Conservation (phyloP, 2,329 filamentous ascomycete genomes). For the Pestalotiopsis sp. region DNA sequence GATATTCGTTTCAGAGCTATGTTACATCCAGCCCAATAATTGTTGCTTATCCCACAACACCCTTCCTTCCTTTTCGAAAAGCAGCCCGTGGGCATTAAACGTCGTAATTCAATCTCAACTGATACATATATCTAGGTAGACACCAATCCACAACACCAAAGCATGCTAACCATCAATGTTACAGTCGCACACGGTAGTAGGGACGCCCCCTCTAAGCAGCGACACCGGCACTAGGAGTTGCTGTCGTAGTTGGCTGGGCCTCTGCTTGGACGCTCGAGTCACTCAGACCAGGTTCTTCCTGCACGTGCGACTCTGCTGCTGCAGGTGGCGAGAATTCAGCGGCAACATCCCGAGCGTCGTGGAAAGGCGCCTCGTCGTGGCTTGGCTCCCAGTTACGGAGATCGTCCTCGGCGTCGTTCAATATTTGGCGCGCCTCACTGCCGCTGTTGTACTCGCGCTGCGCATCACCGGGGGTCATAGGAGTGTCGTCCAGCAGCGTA, state of each 20-base stretch:
- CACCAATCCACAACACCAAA: neutral
- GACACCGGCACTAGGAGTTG: neutral
- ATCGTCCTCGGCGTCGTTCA: conserved; percentile 91
- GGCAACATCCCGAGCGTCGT: neutral
- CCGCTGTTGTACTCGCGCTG: conserved; percentile 69
- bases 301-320: neutral
- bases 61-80: neutral
- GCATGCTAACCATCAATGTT: neutral
- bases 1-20: conserved; percentile 2
- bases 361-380: conserved; percentile 31
- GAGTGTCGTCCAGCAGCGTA: conserved; percentile 84
- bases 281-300: neutral
- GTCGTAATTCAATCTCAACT: neutral
- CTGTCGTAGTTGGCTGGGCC: neutral
- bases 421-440: conserved; percentile 75
- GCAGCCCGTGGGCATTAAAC: neutral
- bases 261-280: neutral
- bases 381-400: conserved; percentile 73
- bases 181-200: neutral
- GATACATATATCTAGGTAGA: neutral
- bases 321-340: neutral
- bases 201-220: conserved; percentile 1
- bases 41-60: neutral
- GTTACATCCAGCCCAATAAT: conserved; percentile 4
- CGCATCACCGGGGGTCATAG: conserved; percentile 83